These are phyloP conservation scores for Piper longum DNA, from an alignment of 164 flowering plant genomes.

Conservation along the genomic window DNA sequence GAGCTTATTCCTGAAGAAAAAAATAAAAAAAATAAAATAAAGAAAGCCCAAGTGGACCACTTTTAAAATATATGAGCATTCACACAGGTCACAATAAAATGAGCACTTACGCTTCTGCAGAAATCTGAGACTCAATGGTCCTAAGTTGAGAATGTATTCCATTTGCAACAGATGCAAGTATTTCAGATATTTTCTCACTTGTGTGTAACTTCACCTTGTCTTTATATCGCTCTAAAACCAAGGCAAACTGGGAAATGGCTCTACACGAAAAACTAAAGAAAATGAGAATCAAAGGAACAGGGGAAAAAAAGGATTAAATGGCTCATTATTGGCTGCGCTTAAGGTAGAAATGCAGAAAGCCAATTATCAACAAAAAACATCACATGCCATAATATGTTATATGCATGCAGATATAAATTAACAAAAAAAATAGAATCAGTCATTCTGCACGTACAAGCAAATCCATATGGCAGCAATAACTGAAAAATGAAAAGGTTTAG, in stretches of 20 bases:
- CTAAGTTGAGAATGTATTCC: constrained; percentile 40
- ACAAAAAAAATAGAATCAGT: neutral
- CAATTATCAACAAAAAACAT: neutral
- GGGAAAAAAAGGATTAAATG: too few relatives aligned
- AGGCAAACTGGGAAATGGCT: constrained; percentile 42
- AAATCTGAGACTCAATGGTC: constrained; percentile 34
- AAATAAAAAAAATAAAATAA: neutral
- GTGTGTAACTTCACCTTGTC: constrained; percentile 39
- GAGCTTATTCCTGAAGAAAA: constrained; percentile 49
- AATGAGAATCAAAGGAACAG: neutral
- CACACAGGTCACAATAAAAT: neutral
- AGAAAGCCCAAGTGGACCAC: neutral
- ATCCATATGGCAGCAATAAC: too few relatives aligned
- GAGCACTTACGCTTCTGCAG: constrained; percentile 47
- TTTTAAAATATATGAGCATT: neutral
- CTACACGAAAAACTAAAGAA: constrained; percentile 19
- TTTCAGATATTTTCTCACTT: constrained; percentile 48
- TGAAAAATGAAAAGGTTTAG: too few relatives aligned
- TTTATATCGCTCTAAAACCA: constrained; percentile 42
- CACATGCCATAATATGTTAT: neutral
- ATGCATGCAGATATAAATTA: too few relatives aligned
- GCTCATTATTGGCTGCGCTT: neutral
- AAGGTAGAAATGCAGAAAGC: neutral
- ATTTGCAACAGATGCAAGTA: constrained; percentile 45
- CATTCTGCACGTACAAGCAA: neutral